Percentiles rank a stretch among this genome's conserved stretches.
Conservation (phyloP, 805 yeast genomes). For the Zygosaccharomyces siamensis region DNA sequence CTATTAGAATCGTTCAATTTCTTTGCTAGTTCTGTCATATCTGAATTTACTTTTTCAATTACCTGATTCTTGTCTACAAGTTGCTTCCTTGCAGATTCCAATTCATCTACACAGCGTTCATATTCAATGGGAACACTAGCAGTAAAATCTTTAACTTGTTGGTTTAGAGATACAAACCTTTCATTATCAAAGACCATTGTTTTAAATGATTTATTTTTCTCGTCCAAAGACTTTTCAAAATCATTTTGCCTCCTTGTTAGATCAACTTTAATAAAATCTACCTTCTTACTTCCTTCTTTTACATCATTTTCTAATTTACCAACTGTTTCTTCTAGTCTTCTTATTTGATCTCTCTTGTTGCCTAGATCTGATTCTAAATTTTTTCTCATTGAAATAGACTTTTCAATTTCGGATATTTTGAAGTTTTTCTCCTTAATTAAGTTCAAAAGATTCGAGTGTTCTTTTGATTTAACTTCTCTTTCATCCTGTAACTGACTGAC, state of each 20-base stretch:
- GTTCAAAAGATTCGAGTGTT: conserved; percentile 18
- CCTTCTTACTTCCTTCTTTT: conserved; percentile 5
- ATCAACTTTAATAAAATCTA: conserved; percentile 2
- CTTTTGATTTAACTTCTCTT: conserved; percentile 23
- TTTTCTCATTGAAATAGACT: conserved; percentile 12
- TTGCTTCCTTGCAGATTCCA: conserved; percentile 19
- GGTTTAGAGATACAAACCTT: conserved; percentile 11
- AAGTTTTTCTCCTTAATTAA: conserved; percentile 22
- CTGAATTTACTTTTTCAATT: conserved; percentile 18
- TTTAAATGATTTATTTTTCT: conserved; percentile 17
- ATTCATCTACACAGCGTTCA: conserved; percentile 20
- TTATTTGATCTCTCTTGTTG: conserved; percentile 12
- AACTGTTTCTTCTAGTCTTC: conserved; percentile 12
- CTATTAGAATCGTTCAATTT: conserved; percentile 52
- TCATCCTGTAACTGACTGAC: conserved; percentile 23
- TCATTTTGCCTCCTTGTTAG: neutral
- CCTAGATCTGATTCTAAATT: conserved; percentile 15
- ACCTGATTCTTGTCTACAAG: conserved; percentile 17
- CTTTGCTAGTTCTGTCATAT: conserved; percentile 30
- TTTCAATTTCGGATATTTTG: conserved; percentile 25
- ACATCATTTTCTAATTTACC: conserved; percentile 9
- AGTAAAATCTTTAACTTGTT: conserved; percentile 16
- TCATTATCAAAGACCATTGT: conserved; percentile 30
- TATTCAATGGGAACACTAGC: conserved; percentile 9
- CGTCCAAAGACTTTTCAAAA: neutral